phyloP scores from a whole-genome alignment of 2,329 filamentous ascomycete genomes.

The Raffaelea ambrosiae region DNA sequence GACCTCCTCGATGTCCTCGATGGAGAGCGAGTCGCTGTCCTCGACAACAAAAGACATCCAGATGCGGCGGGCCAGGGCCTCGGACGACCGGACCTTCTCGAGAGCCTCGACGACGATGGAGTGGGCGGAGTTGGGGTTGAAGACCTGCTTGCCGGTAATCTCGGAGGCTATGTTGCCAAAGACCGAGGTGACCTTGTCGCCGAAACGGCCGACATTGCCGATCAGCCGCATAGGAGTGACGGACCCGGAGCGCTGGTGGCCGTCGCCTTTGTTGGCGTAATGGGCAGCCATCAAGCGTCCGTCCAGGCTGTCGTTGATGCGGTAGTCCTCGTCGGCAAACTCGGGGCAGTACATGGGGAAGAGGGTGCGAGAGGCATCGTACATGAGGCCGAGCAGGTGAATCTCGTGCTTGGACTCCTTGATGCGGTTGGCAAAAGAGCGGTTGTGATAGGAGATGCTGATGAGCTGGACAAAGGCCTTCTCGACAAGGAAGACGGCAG shows the following conservation, averaged over 20 bases:
- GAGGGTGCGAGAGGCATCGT: slow-evolving; percentile 78
- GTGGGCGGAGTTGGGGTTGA: slow-evolving; percentile 85
- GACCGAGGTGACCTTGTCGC: slow-evolving; percentile 86
- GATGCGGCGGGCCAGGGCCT: slow-evolving; percentile 86
- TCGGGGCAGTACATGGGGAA: slow-evolving; percentile 91
- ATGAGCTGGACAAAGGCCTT: slow-evolving; percentile 75
- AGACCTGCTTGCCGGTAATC: slow-evolving; percentile 90
- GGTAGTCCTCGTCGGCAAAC: slow-evolving; percentile 83
- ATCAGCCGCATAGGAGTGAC: slow-evolving; percentile 74
- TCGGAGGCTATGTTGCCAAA: slow-evolving; percentile 92
- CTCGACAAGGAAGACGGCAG: slow-evolving; percentile 65
- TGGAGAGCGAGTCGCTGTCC: slow-evolving; percentile 67
- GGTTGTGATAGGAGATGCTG: slow-evolving; percentile 76
- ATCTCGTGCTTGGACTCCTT: slow-evolving; percentile 85
- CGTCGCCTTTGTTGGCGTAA: slow-evolving; percentile 12
- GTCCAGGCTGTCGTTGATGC: slow-evolving; percentile 79
- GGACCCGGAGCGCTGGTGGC: slow-evolving; percentile 44
- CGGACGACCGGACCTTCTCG: slow-evolving; percentile 73
- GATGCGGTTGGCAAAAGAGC: slow-evolving; percentile 75
- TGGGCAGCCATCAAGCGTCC: slow-evolving; percentile 26
- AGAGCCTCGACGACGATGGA: slow-evolving; percentile 83
- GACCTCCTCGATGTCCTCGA: slow-evolving; percentile 81
- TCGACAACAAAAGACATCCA: slow-evolving; percentile 99
- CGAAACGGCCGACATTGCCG: slow-evolving; percentile 65
- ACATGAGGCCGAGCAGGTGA: slow-evolving; percentile 71